These are phyloP conservation scores for Gypsophila paniculata DNA, from an alignment of 179 eudicot species.

Conservation along the genomic window DNA sequence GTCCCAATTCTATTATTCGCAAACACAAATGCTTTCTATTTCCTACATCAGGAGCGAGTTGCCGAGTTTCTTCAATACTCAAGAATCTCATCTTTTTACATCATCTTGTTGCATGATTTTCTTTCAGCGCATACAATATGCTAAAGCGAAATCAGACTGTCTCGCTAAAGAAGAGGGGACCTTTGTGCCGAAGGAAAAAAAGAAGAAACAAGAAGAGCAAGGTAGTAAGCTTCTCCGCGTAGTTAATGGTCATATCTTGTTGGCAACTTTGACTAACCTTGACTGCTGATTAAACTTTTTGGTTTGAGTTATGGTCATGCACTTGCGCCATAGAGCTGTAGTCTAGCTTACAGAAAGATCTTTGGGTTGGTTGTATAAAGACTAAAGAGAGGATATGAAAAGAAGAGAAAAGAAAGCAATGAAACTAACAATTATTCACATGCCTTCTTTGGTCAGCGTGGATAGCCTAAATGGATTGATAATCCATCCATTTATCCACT, in stretches of 20 bases:
- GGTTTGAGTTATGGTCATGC: neutral
- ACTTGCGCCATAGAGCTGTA: too few species aligned
- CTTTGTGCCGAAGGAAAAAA: slow-evolving; percentile 58
- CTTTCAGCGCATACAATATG: slow-evolving; percentile 88
- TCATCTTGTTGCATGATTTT: neutral
- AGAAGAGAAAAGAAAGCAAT: neutral
- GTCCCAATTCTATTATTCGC: neutral
- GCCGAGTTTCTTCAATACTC: neutral
- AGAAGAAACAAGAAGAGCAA: slow-evolving; percentile 87
- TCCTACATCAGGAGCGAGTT: neutral
- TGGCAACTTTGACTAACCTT: neutral
- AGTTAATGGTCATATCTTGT: neutral
- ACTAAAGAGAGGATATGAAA: too few species aligned
- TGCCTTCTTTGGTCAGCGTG: neutral
- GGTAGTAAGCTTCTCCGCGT: slow-evolving; percentile 33
- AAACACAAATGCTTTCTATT: neutral
- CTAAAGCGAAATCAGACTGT: slow-evolving; percentile 81
- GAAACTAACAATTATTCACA: neutral
- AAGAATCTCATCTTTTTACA: neutral
- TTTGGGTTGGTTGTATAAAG: neutral
- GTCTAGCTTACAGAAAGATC: neutral
- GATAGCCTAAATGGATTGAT: neutral
- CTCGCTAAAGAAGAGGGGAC: slow-evolving; percentile 87
- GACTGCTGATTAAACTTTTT: neutral
- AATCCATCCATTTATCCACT: neutral